phyloP scores from a whole-genome alignment of 78 protist species.

The Dictyostelium capitatum region DNA sequence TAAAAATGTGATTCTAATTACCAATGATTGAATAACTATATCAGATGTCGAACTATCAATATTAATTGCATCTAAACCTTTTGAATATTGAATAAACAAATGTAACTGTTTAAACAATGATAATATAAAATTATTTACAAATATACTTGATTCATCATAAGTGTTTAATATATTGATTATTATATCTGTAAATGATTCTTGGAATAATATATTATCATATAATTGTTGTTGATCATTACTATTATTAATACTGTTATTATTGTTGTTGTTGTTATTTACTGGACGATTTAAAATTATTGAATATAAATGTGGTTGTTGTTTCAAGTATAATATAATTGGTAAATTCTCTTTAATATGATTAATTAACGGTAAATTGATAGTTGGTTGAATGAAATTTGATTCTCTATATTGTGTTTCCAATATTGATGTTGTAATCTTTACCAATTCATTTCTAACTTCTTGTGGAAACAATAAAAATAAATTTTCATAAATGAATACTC shows the following conservation, averaged over 20 bases:
- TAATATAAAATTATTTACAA: conserved; percentile 12
- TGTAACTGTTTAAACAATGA: conserved; percentile 45
- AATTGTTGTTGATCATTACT: neutral
- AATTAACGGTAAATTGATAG: conserved; percentile 22
- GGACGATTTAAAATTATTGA: neutral
- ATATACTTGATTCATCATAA: conserved; percentile 22
- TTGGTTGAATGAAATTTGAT: conserved; percentile 20
- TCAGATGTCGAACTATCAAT: neutral
- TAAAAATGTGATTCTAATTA: conserved; percentile 41
- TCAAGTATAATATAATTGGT: conserved; percentile 20
- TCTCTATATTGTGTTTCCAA: conserved; percentile 65
- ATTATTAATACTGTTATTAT: too few relatives aligned
- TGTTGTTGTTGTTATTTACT: neutral
- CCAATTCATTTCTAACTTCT: conserved; percentile 50
- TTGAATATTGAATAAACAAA: conserved; percentile 27
- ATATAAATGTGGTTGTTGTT: conserved; percentile 2
- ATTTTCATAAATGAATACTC: conserved; percentile 68
- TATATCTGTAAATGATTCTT: conserved; percentile 73
- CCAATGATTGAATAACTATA: neutral
- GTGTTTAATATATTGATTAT: conserved; percentile 43
- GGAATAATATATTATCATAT: conserved; percentile 31
- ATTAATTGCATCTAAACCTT: conserved; percentile 42
- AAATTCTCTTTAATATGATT: conserved; percentile 50
- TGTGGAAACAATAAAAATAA: conserved; percentile 48
- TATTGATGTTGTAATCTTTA: conserved; percentile 27